These are phyloP conservation scores for Olyra latifolia DNA, from an alignment of 176 grass and related monocot species.

Conservation along the genomic window DNA sequence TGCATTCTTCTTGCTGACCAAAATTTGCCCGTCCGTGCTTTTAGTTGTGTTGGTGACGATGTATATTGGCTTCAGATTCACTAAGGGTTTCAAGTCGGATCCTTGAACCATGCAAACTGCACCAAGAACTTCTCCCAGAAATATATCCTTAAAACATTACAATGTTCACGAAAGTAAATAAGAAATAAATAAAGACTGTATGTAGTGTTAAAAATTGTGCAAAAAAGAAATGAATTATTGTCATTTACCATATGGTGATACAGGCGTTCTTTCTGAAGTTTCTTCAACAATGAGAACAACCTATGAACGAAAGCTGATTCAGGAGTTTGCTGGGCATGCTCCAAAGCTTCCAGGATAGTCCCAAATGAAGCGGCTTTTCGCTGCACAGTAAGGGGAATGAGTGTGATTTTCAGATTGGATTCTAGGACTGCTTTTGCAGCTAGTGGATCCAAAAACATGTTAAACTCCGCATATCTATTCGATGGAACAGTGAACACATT, in stretches of 20 bases:
- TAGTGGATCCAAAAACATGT: conserved; percentile 87
- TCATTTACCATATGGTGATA: conserved; percentile 76
- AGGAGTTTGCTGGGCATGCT: conserved; percentile 39
- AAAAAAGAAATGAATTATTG: background rate
- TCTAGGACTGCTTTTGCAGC: conserved; percentile 64
- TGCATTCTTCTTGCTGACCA: conserved; percentile 22
- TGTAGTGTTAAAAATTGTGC: background rate
- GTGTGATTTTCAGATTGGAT: conserved; percentile 59
- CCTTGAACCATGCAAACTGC: conserved; percentile 59
- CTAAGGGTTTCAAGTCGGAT: conserved; percentile 35
- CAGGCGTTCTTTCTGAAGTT: conserved; percentile 46
- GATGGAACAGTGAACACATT: conserved; percentile 69
- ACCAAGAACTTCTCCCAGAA: conserved; percentile 71
- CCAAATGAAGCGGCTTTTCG: conserved; percentile 53
- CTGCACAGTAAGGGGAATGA: conserved; percentile 66
- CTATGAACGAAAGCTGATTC: conserved; percentile 60
- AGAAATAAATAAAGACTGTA: background rate
- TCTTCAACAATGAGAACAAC: conserved; percentile 56
- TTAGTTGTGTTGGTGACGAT: conserved; percentile 27
- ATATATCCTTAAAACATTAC: conserved; percentile 44
- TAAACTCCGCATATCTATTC: conserved; percentile 76
- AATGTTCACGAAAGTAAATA: background rate
- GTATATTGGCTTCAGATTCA: conserved; percentile 28
- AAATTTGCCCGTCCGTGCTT: conserved; percentile 50
- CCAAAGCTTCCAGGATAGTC: conserved; percentile 41